These are phyloP conservation scores for Eimeria zaria DNA, from an alignment of 169 alveolate species.

Conservation along the genomic window DNA sequence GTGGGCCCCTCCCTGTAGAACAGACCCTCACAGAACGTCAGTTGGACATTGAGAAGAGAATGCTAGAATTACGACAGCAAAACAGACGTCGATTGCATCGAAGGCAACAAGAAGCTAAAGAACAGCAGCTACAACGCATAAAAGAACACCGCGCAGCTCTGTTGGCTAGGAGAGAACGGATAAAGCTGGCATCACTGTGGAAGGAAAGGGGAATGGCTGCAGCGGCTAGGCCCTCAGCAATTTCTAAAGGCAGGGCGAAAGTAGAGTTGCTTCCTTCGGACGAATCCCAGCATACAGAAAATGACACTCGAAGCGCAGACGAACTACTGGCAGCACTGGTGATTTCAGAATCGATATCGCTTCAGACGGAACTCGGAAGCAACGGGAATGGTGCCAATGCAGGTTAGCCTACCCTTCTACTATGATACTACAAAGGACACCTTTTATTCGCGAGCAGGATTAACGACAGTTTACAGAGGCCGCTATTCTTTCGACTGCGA, in stretches of 20 bases:
- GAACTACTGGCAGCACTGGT: constrained; percentile 58
- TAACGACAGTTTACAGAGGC: no score
- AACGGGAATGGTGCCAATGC: not conserved
- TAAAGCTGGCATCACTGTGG: constrained; percentile 55
- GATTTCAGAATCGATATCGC: constrained; percentile 64
- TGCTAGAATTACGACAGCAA: constrained; percentile 62
- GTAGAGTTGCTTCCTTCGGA: not conserved
- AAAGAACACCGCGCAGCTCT: constrained; percentile 59
- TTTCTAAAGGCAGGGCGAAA: not conserved
- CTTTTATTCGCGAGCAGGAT: not conserved
- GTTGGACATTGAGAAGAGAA: constrained; percentile 42
- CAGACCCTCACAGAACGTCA: constrained; percentile 61
- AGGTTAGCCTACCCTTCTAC: constrained; percentile 11
- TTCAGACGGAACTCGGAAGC: constrained; percentile 6
- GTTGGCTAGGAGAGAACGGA: constrained; percentile 47
- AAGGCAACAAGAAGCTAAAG: constrained; percentile 58
- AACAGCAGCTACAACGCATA: constrained; percentile 49
- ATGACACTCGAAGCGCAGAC: constrained; percentile 38
- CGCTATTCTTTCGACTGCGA: not conserved
- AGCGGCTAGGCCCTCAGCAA: constrained; percentile 40
- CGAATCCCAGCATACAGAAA: not conserved
- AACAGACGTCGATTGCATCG: constrained; percentile 60
- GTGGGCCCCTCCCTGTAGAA: constrained; percentile 70
- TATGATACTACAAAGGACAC: not conserved
- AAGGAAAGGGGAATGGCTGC: constrained; percentile 76